A percentile compares a stretch with the other conserved stretches of the same genome.
phyloP scores from a whole-genome alignment of 108 stramenopile species.

The Cylindrotheca closterium region DNA sequence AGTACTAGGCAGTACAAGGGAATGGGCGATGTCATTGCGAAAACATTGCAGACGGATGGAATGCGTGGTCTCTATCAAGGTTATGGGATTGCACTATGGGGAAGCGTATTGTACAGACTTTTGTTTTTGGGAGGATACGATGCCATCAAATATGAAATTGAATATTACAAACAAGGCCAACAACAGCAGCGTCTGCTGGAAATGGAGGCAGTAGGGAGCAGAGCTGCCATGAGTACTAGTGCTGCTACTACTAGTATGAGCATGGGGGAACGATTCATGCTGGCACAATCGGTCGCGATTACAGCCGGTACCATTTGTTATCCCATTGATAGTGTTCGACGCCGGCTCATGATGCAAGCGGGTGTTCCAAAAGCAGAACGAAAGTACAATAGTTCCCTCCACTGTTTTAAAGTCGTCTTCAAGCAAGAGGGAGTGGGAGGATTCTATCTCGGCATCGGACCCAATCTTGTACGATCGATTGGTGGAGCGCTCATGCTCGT shows the following conservation, averaged over 20 bases:
- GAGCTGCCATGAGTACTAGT: constrained; percentile 3
- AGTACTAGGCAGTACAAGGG: constrained; percentile 53
- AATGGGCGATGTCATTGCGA: constrained; percentile 67
- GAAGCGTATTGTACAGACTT: constrained; percentile 94
- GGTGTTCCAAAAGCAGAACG: constrained; percentile 46
- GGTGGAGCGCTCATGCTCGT: constrained; percentile 83
- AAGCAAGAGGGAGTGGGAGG: constrained; percentile 66
- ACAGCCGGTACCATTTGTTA: constrained; percentile 92
- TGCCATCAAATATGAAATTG: constrained; percentile 77
- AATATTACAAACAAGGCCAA: constrained; percentile 5
- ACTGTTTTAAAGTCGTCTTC: constrained; percentile 63
- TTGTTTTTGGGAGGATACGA: constrained; percentile 97
- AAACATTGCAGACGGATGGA: constrained; percentile 81
- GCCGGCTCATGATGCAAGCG: constrained; percentile 97
- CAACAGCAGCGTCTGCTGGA: background rate
- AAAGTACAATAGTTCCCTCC: constrained; percentile 55
- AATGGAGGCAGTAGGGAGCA: background rate
- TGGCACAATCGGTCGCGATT: constrained; percentile 90
- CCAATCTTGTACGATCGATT: constrained; percentile 77
- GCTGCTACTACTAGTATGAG: background rate
- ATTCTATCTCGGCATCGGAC: constrained; percentile 79
- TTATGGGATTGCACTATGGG: constrained; percentile 90
- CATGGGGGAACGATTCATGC: constrained; percentile 63
- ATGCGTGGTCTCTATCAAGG: constrained; percentile 95
- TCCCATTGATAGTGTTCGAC: constrained; percentile 97